Percentiles rank a stretch among this genome's conserved stretches.
These are phyloP conservation scores for Backusella sp. DNA, from an alignment of 192 early-diverging fungal genomes.

Conservation along the genomic window DNA sequence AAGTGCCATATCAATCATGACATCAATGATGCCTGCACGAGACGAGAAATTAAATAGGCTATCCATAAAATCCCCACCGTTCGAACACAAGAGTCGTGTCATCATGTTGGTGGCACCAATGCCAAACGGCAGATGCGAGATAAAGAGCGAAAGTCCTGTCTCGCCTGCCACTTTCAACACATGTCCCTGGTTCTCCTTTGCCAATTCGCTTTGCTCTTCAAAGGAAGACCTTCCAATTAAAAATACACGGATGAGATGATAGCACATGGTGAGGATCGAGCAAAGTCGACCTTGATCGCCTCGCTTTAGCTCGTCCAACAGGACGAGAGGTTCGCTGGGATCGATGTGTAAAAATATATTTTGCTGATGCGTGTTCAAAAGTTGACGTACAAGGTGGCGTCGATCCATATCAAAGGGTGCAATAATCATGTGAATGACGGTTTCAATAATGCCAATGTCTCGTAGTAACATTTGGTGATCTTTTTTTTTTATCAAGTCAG, in stretches of 20 bases:
- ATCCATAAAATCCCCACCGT: not conserved
- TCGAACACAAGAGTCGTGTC: not conserved
- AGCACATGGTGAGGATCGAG: slow-evolving; percentile 20
- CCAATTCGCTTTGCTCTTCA: slow-evolving; percentile 3
- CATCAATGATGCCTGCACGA: not conserved
- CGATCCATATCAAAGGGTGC: slow-evolving; percentile 14
- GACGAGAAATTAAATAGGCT: not conserved
- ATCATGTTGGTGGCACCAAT: slow-evolving; percentile 23
- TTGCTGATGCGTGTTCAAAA: not conserved
- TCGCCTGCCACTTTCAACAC: slow-evolving; percentile 16
- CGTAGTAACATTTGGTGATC: slow-evolving; percentile 22
- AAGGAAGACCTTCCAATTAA: slow-evolving; percentile 7
- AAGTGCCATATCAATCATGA: not conserved
- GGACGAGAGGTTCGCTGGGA: not conserved
- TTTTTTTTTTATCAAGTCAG: not conserved
- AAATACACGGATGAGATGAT: slow-evolving; percentile 22
- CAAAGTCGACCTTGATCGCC: not conserved
- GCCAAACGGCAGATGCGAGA: slow-evolving; percentile 1
- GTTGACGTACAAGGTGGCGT: not conserved
- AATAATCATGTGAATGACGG: slow-evolving; percentile 22
- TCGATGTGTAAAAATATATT: not conserved
- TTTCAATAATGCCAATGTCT: slow-evolving; percentile 24
- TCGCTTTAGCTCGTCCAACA: not conserved
- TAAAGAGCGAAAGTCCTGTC: slow-evolving; percentile 10
- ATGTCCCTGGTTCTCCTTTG: slow-evolving; percentile 11